These are phyloP conservation scores for Fusarium gaditjirri DNA, from an alignment of 2,329 filamentous ascomycete species.

Conservation along the genomic window DNA sequence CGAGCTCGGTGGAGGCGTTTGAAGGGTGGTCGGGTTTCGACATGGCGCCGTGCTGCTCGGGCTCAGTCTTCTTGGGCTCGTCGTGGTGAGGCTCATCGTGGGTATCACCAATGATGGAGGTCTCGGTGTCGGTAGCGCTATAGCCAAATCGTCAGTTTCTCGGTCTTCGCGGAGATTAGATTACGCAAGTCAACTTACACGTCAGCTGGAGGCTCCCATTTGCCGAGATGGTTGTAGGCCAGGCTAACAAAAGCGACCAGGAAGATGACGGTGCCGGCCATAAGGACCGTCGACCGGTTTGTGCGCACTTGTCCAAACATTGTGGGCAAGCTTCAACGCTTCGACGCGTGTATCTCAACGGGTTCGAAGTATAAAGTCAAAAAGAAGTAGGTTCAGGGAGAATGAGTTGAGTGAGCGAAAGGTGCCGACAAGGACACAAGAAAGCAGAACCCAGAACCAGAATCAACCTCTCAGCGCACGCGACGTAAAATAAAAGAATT, in stretches of 20 bases:
- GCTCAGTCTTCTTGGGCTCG: constrained; percentile 13
- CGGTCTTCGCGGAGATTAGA: neutral
- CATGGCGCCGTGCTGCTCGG: constrained; percentile 21
- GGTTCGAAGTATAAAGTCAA: neutral
- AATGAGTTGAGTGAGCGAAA: constrained; percentile 24
- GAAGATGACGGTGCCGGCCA: constrained; percentile 48
- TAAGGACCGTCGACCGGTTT: constrained; percentile 45
- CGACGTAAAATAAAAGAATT: constrained; percentile 16
- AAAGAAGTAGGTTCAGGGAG: neutral
- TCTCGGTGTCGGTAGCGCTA: constrained; percentile 39
- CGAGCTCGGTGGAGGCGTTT: constrained; percentile 42
- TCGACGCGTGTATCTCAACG: constrained; percentile 2
- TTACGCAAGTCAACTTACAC: constrained; percentile 30
- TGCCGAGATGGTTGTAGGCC: constrained; percentile 48
- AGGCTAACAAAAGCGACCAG: constrained; percentile 48
- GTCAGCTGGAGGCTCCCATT: constrained; percentile 42
- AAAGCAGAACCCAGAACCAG: constrained; percentile 18
- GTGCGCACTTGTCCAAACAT: constrained; percentile 49
- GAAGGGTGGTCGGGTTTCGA: constrained; percentile 24
- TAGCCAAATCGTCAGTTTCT: constrained; percentile 14
- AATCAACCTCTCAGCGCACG: constrained; percentile 32
- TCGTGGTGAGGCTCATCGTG: constrained; percentile 12
- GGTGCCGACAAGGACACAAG: constrained; percentile 36
- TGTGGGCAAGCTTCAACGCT: constrained; percentile 43
- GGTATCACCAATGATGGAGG: constrained; percentile 22